Base-by-base conservation (phyloP, 2,329 filamentous ascomycete genomes). In the Sclerotinia spermophila region DNA sequence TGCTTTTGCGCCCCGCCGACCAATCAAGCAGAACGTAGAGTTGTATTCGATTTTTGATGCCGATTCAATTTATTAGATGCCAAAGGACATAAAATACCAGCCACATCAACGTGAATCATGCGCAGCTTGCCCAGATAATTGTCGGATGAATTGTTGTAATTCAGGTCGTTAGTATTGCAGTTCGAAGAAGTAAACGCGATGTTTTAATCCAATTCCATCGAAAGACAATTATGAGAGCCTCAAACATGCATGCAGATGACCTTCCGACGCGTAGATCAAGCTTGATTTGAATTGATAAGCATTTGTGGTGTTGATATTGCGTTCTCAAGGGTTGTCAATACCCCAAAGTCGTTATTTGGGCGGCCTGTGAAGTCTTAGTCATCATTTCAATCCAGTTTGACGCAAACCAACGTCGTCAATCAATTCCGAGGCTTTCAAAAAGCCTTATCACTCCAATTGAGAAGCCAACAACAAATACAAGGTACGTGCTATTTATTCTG, bases 231-330 rank as follows among this genome's bases (percentile, higher is more conserved):
- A 73, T 71, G 66, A 60, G 72, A 68, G 74, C 71, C 68, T 72
- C 71, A 70, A 60, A 75, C 73, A 53, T 66, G 53, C 67, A 72
- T 74, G 72, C 55, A 71, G 73, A 69, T 60, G 65, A 70, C 33
- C 70, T 76, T 78, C 73, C 74, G 77, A 78, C 77, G 77, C 78
- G 78, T 79, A 74, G 71, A 77, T 75, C 67, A 74, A 78, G 74
- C 72, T 77, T 75, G 68, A 74, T 74, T 75, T 68, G 69, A 70
- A 68, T 71, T 53, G 66, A 76, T 75, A 77, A 74, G 66, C 61
- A 69, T 65, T 72, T 65, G 73, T 77, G 76, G 67, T 72, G 74
- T 75, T 76, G 73, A 72, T 76, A 75, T 73, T 72, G 72, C 71
- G 42, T 71, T 70, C 62, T 74, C 48, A 53, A 53, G n/a, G 69